Evolutionary conservation across 2,329 filamentous ascomycete genomes (phyloP).

Genomic region (Aspergillus quadrilineatus): DNA sequence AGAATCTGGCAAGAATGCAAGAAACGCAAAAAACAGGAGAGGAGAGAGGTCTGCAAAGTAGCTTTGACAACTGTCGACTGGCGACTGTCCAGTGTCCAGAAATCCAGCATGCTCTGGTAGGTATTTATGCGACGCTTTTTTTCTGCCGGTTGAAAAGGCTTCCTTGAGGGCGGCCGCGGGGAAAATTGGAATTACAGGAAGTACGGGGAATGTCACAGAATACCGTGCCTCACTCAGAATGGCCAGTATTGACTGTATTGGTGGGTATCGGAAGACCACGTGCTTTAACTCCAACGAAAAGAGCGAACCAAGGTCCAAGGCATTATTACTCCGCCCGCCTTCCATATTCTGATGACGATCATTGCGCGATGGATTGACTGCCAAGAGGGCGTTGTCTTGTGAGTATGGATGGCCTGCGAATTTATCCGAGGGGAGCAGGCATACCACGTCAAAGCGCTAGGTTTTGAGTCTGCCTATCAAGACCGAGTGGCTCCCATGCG

Average conservation of each 20-base stretch:
- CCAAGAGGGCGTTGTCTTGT: slow-evolving; percentile 6
- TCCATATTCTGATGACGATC: background rate
- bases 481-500: background rate
- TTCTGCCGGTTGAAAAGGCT: slow-evolving; percentile 28
- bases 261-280: slow-evolving; percentile 15
- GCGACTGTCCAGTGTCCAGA: slow-evolving; percentile 1
- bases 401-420: background rate
- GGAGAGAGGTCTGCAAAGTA: background rate
- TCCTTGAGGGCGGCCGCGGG: slow-evolving; percentile 16
- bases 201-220: slow-evolving; percentile 15
- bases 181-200: slow-evolving; percentile 4
- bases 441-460: slow-evolving; percentile 5
- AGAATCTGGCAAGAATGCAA: background rate
- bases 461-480: slow-evolving; percentile 6
- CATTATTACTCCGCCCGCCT: background rate
- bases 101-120: background rate
- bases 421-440: background rate
- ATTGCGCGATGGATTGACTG: background rate
- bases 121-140: slow-evolving; percentile 17
- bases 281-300: slow-evolving; percentile 4
- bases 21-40: background rate
- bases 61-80: background rate
- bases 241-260: slow-evolving; percentile 2
- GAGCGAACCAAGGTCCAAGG: background rate
- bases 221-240: background rate